Evolutionary conservation across 306 rosid genomes (phyloP).

Genomic region (Acmispon strigosus): DNA sequence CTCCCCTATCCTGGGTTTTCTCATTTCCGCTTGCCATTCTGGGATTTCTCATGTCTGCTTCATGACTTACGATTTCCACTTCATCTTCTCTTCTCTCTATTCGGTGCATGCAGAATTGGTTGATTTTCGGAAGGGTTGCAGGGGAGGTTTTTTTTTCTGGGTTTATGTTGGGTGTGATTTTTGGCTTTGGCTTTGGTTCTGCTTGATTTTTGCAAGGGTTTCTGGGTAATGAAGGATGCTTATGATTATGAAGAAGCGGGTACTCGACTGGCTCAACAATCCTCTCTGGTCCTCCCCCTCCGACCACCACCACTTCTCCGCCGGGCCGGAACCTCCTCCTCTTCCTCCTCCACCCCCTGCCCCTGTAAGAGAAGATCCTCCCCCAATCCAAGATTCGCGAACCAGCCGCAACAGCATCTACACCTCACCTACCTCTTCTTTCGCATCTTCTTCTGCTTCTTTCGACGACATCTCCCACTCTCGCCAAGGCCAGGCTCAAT

Average conservation of each 20-base stretch:
- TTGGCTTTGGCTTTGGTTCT: no score
- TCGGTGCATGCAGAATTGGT: no score
- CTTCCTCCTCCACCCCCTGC: conserved; percentile 53
- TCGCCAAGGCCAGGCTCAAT: conserved; percentile 40
- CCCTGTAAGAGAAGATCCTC: conserved; percentile 31
- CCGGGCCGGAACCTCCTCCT: conserved; percentile 18
- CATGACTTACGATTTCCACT: no score
- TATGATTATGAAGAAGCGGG: conserved; percentile 66
- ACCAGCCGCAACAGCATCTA: conserved; percentile 12
- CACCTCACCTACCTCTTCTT: conserved; percentile 16
- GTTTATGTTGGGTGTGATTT: no score
- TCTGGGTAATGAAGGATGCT: no score
- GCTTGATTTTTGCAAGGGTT: no score
- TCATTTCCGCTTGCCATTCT: no score
- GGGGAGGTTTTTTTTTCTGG: no score
- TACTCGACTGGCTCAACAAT: conserved; percentile 97
- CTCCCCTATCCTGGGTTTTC: no score
- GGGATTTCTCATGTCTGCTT: no score
- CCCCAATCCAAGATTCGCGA: conserved; percentile 32
- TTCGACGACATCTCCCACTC: conserved; percentile 55
- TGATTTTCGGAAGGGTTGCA: no score
- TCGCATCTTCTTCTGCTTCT: background rate
- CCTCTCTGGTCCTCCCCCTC: conserved; percentile 92
- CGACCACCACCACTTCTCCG: conserved; percentile 46
- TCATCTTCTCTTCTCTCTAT: no score